Base-by-base conservation (phyloP, 495 filamentous ascomycete species). In the Aspergillus diversus region DNA sequence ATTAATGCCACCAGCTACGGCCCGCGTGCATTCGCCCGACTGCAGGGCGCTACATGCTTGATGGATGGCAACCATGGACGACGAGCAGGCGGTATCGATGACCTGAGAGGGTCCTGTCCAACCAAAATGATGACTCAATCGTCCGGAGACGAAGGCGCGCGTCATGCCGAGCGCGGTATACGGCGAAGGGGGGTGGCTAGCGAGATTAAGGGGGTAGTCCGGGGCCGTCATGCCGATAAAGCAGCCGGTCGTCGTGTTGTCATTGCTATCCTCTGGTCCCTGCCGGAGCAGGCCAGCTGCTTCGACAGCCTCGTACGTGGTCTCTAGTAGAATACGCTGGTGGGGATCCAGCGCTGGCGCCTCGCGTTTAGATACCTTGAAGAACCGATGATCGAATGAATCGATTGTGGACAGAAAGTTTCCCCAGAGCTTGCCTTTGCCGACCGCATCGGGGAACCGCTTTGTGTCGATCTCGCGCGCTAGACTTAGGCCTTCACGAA, bases 381-480 rank as follows among this genome's bases (percentile, higher is more conserved):
- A 88, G 71, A 87, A 86, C 11, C 66, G 55, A 51, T 82, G 77
- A 55, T 87, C 85, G 39, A 83, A 84, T 1, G 65, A 60, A 50
- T 82, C 80, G 12, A 49, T 46, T 33, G 78, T 73, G 7, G 66
- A 33, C 7, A 85, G 55, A 51, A 84, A 82, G 53, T 83, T 82
- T 1, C 73, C 82, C n/a, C n/a, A n/a, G n/a, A n/a, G n/a, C n/a
- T n/a, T n/a, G n/a, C n/a, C n/a, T n/a, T n/a, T n/a, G n/a, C n/a
- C n/a, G n/a, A n/a, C n/a, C n/a, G n/a, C n/a, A n/a, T n/a, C n/a
- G n/a, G n/a, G n/a, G n/a, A n/a, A n/a, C n/a, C n/a, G n/a, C n/a
- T n/a, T n/a, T n/a, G n/a, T n/a, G n/a, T n/a, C n/a, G n/a, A n/a
- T n/a, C n/a, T n/a, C n/a, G n/a, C n/a, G n/a, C n/a, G n/a, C n/a